A percentile compares a stretch with the other conserved stretches of the same genome.
These are phyloP conservation scores for Euryodendron excelsum DNA, from an alignment of 148 eudicot species.

Conservation along the genomic window DNA sequence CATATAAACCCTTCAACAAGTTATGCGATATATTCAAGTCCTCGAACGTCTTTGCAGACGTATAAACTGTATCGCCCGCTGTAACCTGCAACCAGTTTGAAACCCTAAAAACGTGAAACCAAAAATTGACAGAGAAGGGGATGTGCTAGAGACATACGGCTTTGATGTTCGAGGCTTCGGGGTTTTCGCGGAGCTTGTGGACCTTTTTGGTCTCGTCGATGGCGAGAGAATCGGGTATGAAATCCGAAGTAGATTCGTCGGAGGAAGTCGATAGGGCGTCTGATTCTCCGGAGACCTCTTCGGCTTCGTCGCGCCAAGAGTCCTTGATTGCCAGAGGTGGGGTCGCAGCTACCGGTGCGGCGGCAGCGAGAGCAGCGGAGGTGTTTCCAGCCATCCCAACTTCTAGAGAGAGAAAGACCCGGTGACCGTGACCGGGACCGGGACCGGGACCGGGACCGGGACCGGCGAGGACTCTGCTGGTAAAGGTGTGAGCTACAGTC, in stretches of 20 bases:
- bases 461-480: too few species aligned
- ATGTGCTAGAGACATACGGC: constrained; percentile 40
- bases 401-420: not conserved
- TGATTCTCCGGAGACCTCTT: constrained; percentile 36
- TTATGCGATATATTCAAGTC: constrained; percentile 74
- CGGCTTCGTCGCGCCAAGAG: constrained; percentile 56
- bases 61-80: constrained; percentile 68
- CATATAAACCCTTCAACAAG: constrained; percentile 75
- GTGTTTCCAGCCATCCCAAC: constrained; percentile 31
- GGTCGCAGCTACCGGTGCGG: constrained; percentile 15
- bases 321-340: constrained; percentile 22
- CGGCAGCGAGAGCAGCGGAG: not conserved
- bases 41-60: constrained; percentile 74
- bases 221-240: constrained; percentile 21
- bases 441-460: too few species aligned
- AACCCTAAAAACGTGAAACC: not conserved
- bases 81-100: constrained; percentile 51
- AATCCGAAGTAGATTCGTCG: constrained; percentile 17
- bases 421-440: too few species aligned
- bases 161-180: constrained; percentile 58
- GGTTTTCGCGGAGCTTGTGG: constrained; percentile 50
- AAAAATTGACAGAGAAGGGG: not conserved
- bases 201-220: constrained; percentile 25
- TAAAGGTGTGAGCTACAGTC: too few species aligned
- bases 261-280: constrained; percentile 16